A percentile compares a stretch with the other conserved stretches of the same genome.
phyloP scores from a whole-genome alignment of 768 basidiomycete genomes.

The Pleurotus tuoliensis region DNA sequence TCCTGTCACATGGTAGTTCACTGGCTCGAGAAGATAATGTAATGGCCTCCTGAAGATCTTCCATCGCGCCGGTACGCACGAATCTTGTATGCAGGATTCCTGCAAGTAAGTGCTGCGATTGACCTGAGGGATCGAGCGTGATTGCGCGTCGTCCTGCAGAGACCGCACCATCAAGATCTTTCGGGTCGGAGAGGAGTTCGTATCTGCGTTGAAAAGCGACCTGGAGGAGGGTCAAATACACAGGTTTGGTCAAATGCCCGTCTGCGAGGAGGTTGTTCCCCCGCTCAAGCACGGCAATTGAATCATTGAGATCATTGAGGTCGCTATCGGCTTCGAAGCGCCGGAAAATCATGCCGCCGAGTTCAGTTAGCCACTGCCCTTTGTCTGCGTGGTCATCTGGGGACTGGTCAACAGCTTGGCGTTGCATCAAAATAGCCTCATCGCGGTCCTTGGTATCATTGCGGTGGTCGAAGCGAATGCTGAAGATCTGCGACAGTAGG shows the following conservation, averaged over 20 bases:
- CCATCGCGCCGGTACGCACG: neutral
- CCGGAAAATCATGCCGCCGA: neutral
- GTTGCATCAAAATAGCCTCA: neutral
- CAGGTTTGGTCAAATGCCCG: neutral
- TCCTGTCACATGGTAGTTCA: neutral
- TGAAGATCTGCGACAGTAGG: neutral
- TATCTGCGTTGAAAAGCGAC: neutral
- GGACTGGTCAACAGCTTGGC: neutral
- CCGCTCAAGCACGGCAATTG: neutral
- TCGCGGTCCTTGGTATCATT: neutral
- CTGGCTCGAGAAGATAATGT: neutral
- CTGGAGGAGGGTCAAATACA: neutral
- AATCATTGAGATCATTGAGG: neutral
- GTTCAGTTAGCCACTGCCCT: neutral
- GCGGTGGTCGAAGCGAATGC: neutral
- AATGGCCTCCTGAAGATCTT: slow-evolving; percentile 6
- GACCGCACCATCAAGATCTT: neutral
- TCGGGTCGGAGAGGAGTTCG: neutral
- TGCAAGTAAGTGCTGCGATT: neutral
- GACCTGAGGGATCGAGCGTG: neutral
- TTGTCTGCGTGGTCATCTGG: neutral
- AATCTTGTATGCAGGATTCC: neutral
- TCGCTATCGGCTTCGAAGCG: neutral
- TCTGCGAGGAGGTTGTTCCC: neutral
- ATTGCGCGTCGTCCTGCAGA: neutral